Conservation (phyloP, 176 grass and related monocot species). For the Coix lacrymajobi region DNA sequence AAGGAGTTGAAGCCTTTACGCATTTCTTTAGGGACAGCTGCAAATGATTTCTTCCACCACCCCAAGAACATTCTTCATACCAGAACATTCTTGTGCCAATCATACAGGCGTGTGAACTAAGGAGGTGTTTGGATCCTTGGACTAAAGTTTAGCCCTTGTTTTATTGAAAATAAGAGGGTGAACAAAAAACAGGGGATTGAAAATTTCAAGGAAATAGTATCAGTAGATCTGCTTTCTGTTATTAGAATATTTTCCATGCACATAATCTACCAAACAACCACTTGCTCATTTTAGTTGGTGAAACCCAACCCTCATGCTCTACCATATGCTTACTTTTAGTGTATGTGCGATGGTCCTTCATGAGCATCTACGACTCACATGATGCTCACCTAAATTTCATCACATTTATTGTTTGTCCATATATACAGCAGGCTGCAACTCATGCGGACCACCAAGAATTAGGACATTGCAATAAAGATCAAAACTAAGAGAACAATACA, state of each 20-base stretch:
- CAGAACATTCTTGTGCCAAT: background rate
- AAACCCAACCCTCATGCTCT: background rate
- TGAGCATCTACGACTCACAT: conserved; percentile 18
- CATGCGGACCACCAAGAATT: conserved; percentile 36
- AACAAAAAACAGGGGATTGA: too few relatives aligned
- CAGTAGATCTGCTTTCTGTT: background rate
- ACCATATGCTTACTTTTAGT: background rate
- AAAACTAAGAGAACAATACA: background rate
- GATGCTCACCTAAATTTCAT: conserved; percentile 42
- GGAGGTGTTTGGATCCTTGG: too few relatives aligned
- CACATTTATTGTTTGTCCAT: conserved; percentile 35
- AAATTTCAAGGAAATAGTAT: too few relatives aligned
- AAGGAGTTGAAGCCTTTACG: too few relatives aligned
- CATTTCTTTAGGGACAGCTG: too few relatives aligned
- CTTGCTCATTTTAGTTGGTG: background rate
- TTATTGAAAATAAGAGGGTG: too few relatives aligned
- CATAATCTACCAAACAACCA: background rate
- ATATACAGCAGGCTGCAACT: conserved; percentile 41
- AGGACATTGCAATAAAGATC: conserved; percentile 15
- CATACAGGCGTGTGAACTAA: background rate
- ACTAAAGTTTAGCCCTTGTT: too few relatives aligned
- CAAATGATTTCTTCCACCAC: too few relatives aligned
- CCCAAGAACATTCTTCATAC: too few relatives aligned
- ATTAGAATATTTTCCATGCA: background rate
- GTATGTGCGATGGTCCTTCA: conserved; percentile 32